A percentile compares a stretch with the other conserved stretches of the same genome.
Evolutionary conservation across 495 filamentous ascomycete genomes (phyloP).

Genomic region (Astrocystis sublimbata): DNA sequence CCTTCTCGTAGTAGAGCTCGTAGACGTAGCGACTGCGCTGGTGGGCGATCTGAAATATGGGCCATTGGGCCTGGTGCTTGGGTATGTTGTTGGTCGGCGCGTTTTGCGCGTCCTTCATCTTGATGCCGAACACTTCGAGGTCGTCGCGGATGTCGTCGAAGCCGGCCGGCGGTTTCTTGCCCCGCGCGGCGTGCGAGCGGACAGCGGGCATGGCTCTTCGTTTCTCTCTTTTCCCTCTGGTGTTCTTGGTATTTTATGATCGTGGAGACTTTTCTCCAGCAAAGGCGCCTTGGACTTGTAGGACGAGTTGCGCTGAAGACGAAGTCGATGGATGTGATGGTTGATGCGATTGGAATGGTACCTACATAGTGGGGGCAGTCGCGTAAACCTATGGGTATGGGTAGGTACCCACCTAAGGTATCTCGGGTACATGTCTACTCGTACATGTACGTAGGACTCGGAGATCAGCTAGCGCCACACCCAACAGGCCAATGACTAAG

Average conservation of each 20-base stretch:
- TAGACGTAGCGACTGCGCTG: slow-evolving; percentile 93
- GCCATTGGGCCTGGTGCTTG: slow-evolving; percentile 88
- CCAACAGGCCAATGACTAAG: slow-evolving; percentile 20
- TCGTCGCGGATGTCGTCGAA: slow-evolving; percentile 98
- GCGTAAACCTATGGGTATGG: background rate
- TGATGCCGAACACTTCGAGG: slow-evolving; percentile 91
- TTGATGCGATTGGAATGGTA: slow-evolving; percentile 8
- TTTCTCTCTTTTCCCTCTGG: background rate
- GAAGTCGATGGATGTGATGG: background rate
- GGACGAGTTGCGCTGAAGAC: background rate
- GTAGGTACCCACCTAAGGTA: background rate
- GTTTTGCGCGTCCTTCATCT: slow-evolving; percentile 98
- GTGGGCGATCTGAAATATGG: slow-evolving; percentile 95
- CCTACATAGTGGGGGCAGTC: slow-evolving; percentile 20
- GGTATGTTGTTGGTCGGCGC: slow-evolving; percentile 53
- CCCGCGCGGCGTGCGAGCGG: slow-evolving; percentile 64
- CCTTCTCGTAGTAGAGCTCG: slow-evolving; percentile 96
- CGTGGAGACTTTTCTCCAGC: background rate
- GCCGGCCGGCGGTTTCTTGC: slow-evolving; percentile 87
- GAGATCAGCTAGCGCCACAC: slow-evolving; percentile 19
- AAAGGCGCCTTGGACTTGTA: background rate
- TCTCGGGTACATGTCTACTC: too few species aligned
- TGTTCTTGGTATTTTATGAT: background rate
- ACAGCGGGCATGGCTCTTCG: slow-evolving; percentile 76
- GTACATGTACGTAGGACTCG: too few species aligned